phyloP scores from a whole-genome alignment of 2,329 filamentous ascomycete species.

The Paecilomyces fulvus region DNA sequence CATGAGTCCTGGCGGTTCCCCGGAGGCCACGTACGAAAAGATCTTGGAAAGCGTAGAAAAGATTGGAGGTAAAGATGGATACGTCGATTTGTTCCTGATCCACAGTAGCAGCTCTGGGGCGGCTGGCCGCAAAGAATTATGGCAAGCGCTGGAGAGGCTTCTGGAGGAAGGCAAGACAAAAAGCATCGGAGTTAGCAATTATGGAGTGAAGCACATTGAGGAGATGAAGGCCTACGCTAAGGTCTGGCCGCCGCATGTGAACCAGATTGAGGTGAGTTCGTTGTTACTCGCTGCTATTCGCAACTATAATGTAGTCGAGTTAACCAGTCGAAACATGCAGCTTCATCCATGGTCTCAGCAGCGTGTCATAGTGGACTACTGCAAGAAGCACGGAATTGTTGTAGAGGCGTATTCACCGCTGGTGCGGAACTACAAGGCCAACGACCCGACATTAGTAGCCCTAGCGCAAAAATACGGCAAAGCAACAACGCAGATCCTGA shows the following conservation, averaged over 20 bases:
- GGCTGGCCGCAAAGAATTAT: slow-evolving; percentile 52
- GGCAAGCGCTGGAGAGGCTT: slow-evolving; percentile 57
- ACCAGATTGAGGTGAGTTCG: slow-evolving; percentile 59
- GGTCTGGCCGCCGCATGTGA: slow-evolving; percentile 61
- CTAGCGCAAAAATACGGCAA: slow-evolving; percentile 66
- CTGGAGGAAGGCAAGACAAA: slow-evolving; percentile 52
- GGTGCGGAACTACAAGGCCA: slow-evolving; percentile 61
- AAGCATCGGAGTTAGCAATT: slow-evolving; percentile 67
- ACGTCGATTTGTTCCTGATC: slow-evolving; percentile 64
- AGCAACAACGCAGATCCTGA: slow-evolving; percentile 65
- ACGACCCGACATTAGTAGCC: slow-evolving; percentile 55
- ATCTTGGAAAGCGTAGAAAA: slow-evolving; percentile 55
- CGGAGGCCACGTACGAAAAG: slow-evolving; percentile 52
- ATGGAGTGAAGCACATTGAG: slow-evolving; percentile 58
- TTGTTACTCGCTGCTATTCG: slow-evolving; percentile 14
- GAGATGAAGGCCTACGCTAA: slow-evolving; percentile 59
- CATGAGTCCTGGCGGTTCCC: slow-evolving; percentile 43
- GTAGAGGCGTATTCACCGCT: slow-evolving; percentile 48
- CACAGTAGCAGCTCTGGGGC: slow-evolving; percentile 54
- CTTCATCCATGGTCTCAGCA: slow-evolving; percentile 67
- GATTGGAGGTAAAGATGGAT: slow-evolving; percentile 50
- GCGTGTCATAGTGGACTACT: slow-evolving; percentile 49
- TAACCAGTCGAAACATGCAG: slow-evolving; percentile 27
- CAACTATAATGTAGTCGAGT: background rate
- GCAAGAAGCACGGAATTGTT: slow-evolving; percentile 42